Evolutionary conservation across 768 basidiomycete genomes (phyloP).

Genomic region (Panellus pusillus): DNA sequence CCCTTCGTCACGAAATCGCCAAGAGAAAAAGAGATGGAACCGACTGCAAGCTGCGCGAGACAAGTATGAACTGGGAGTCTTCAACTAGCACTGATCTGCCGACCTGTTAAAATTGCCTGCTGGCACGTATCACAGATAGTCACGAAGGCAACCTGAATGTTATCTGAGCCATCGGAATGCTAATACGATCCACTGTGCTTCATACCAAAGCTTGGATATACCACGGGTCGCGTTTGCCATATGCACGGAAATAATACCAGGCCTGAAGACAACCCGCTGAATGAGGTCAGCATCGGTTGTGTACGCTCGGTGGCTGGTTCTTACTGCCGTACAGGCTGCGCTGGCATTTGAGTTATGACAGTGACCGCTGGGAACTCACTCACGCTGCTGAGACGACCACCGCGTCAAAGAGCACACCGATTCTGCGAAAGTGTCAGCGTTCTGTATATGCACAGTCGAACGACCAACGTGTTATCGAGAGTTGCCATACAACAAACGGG

Average conservation of each 20-base stretch:
- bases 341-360: not conserved
- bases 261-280: conserved; percentile 8
- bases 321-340: not conserved
- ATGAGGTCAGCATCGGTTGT: not conserved
- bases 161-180: not conserved
- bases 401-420: conserved; percentile 1
- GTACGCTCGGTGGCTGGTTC: not conserved
- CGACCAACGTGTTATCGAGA: conserved; percentile 8
- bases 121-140: conserved; percentile 18
- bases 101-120: conserved; percentile 14
- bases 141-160: conserved; percentile 12
- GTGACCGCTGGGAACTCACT: not conserved
- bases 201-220: conserved; percentile 2
- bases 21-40: not conserved
- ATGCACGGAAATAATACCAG: conserved; percentile 6
- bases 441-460: not conserved
- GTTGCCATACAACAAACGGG: not conserved
- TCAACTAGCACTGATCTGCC: not conserved
- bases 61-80: not conserved
- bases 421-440: not conserved
- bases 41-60: not conserved
- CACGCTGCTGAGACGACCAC: conserved; percentile 10
- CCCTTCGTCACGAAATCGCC: not conserved
- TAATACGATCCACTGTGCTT: too few species aligned
- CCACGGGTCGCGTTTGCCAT: not conserved